These are phyloP conservation scores for Astragalus membranaceus DNA, from an alignment of 306 rosid genomes.

Conservation along the genomic window DNA sequence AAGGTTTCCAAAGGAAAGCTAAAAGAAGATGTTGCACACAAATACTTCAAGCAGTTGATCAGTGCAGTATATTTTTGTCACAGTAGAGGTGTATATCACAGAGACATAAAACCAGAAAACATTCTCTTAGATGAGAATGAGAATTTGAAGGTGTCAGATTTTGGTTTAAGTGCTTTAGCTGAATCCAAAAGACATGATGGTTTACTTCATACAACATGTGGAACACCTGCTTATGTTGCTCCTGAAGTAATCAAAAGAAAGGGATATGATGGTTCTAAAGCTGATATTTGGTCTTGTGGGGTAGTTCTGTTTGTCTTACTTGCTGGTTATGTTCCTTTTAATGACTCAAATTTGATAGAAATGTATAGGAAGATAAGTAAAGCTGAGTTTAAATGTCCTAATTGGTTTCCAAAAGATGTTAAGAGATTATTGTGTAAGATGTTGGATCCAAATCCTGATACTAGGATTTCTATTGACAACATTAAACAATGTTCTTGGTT, in stretches of 20 bases:
- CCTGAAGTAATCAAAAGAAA: constrained; percentile 40
- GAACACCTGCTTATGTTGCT: constrained; percentile 57
- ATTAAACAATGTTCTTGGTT: constrained; percentile 39
- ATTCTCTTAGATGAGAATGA: constrained; percentile 49
- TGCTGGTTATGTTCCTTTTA: constrained; percentile 47
- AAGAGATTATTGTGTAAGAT: constrained; percentile 31
- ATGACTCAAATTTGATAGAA: constrained; percentile 31
- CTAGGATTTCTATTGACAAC: constrained; percentile 35
- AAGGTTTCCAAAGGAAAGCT: constrained; percentile 40
- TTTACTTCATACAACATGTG: constrained; percentile 43
- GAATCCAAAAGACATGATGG: constrained; percentile 38
- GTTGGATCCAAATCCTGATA: constrained; percentile 40
- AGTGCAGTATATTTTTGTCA: constrained; percentile 55
- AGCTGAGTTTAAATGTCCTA: constrained; percentile 38
- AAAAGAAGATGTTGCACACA: constrained; percentile 39
- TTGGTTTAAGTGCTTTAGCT: constrained; percentile 48
- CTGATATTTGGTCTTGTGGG: constrained; percentile 61
- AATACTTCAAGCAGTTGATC: constrained; percentile 41
- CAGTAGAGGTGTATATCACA: constrained; percentile 53
- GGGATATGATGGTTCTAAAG: constrained; percentile 58
- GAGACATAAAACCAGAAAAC: constrained; percentile 56
- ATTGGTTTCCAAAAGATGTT: constrained; percentile 35
- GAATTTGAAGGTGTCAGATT: constrained; percentile 42
- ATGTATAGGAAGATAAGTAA: constrained; percentile 40
- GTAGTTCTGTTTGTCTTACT: constrained; percentile 45